Percentiles rank a stretch among this genome's conserved stretches.
These are phyloP conservation scores for Ajuga reptans DNA, from an alignment of 305 asterid species.

Conservation along the genomic window DNA sequence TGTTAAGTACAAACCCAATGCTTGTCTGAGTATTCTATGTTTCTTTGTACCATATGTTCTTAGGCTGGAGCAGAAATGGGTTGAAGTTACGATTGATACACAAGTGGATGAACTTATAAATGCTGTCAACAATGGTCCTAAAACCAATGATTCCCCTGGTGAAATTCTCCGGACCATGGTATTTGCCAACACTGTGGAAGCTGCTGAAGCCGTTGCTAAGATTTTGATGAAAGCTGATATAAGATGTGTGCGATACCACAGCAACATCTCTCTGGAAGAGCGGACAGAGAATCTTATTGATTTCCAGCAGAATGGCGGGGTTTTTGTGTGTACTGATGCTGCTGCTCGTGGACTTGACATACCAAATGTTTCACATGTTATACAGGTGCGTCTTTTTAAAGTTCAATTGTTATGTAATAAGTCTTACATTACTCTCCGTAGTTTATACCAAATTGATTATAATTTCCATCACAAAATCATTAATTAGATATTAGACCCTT, in stretches of 20 bases:
- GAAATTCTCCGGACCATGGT: conserved; percentile 67
- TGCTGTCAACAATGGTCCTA: conserved; percentile 49
- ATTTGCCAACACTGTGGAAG: conserved; percentile 93
- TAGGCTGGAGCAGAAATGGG: conserved; percentile 92
- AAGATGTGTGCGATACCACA: conserved; percentile 61
- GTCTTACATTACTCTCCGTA: not conserved
- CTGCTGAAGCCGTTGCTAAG: conserved; percentile 75
- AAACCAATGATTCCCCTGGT: conserved; percentile 28
- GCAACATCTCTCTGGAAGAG: conserved; percentile 67
- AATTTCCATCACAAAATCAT: not conserved
- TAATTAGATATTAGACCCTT: not conserved
- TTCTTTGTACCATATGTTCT: conserved; percentile 3
- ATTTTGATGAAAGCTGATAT: conserved; percentile 58
- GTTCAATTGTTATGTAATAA: not conserved
- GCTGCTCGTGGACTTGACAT: conserved; percentile 97
- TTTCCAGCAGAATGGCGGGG: conserved; percentile 81
- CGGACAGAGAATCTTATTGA: conserved; percentile 54
- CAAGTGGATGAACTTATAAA: conserved; percentile 70
- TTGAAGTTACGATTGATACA: conserved; percentile 60
- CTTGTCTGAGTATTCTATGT: not conserved
- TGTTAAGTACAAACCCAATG: not conserved
- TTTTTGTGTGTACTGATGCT: conserved; percentile 93
- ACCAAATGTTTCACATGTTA: conserved; percentile 78
- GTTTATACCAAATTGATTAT: not conserved
- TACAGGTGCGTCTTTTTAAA: conserved; percentile 52